Base-by-base conservation (phyloP, 2,329 filamentous ascomycete species). In the Penicillium sp. region DNA sequence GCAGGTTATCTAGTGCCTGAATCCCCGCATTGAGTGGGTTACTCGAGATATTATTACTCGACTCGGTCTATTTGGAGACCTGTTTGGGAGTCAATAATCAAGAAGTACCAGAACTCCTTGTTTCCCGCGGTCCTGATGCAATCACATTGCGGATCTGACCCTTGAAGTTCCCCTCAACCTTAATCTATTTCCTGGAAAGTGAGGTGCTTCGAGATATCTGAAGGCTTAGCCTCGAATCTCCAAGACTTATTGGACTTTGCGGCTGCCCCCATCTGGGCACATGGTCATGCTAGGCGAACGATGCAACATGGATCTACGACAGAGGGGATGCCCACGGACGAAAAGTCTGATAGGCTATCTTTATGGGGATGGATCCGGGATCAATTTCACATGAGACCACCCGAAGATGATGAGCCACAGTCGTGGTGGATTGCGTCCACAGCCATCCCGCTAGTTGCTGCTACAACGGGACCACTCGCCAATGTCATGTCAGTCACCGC, bases 401-500 rank as follows among this genome's bases (percentile, higher is more conserved):
- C 65, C 21, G 70, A 73, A 15, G 72, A 74, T 53, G 70, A 71
- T 42, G 68, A 72, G 38, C 68, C 65, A 7, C 66, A 70, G 45
- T 68, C 72, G 44, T 76, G 73, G 73, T 77, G 75, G 75, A 65
- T 76, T 54, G 73, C 73, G 1, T 75, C 73, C 2, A 77, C 73
- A 1, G 73, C 72, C 3, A 75, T 90, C 55, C 87, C 86, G 29
- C 81, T 96, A 64, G 77, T 93, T 10, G 88, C 89, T 2, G 89
- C 88, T 31, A 88, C 89, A 0, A 78, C 93, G 2, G 88, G 88
- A 1, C 90, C 90, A 0, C 79, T 95, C 9, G 90, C 90, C 3
- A 95, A 90, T 51, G 83, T 93, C 28, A 85, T 93, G 69, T 91
- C 85, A 50, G 88, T 95, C 51, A 88, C 86, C 53, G 87, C 89